Percentiles rank a stretch among this genome's conserved stretches.
phyloP scores from a whole-genome alignment of 768 basidiomycete genomes.

The Kwoniella newhampshirensis region DNA sequence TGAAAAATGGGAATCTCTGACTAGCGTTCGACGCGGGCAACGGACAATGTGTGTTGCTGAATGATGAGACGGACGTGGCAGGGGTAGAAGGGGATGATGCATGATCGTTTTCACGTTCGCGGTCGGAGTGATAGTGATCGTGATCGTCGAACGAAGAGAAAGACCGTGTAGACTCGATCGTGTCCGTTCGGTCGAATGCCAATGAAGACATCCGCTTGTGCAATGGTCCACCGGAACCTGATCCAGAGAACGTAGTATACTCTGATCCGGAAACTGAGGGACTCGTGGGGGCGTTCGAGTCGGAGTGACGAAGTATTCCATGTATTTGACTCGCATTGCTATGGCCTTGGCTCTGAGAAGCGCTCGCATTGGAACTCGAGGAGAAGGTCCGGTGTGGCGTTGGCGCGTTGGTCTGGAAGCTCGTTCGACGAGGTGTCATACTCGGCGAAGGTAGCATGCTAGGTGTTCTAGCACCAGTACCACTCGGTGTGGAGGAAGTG shows the following conservation, averaged over 20 bases:
- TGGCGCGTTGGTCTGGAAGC: not conserved
- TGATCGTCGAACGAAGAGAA: not conserved
- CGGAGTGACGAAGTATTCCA: conserved; percentile 11
- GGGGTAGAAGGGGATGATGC: conserved; percentile 30
- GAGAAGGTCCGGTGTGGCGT: conserved; percentile 1
- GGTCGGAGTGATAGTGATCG: not conserved
- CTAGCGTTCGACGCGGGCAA: conserved; percentile 21
- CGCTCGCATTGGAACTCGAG: not conserved
- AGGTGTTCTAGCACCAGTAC: not conserved
- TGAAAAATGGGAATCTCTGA: conserved; percentile 39
- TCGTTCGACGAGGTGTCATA: not conserved
- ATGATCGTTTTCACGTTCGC: conserved; percentile 1
- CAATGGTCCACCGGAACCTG: conserved; percentile 14
- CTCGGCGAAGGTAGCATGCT: not conserved
- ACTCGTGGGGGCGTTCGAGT: too few relatives aligned
- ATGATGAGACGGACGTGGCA: conserved; percentile 40
- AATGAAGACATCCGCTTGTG: conserved; percentile 25
- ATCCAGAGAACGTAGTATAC: conserved; percentile 16
- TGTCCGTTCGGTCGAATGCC: conserved; percentile 28
- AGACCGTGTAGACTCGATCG: conserved; percentile 16
- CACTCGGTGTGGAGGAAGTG: not conserved
- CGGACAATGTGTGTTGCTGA: conserved; percentile 31
- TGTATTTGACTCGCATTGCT: conserved; percentile 1
- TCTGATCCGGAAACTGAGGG: conserved; percentile 16
- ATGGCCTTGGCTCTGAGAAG: too few relatives aligned